Conservation (phyloP, 208 protist genomes). For the Wallacemonas sp. region DNA sequence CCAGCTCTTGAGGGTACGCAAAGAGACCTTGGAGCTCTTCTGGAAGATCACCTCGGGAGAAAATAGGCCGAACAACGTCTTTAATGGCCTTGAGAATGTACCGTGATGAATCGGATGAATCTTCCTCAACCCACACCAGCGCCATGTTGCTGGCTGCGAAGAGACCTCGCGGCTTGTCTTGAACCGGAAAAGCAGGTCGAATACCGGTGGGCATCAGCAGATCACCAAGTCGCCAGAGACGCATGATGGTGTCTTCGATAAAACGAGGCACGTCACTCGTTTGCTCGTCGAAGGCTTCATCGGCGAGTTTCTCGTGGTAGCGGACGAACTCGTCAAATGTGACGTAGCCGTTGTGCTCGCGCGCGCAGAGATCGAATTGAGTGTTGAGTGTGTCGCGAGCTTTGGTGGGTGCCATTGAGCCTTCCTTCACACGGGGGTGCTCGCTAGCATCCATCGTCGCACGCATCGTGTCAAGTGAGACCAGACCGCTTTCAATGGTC, state of each 20-base stretch:
- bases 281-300: constrained; percentile 60
- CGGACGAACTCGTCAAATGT: constrained; percentile 79
- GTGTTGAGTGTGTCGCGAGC: constrained; percentile 59
- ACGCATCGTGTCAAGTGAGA: constrained; percentile 50
- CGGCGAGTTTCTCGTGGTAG: constrained; percentile 78
- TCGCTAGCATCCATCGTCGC: constrained; percentile 57
- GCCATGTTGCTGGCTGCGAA: constrained; percentile 75
- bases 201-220: constrained; percentile 77
- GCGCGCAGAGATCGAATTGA: constrained; percentile 56
- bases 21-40: constrained; percentile 80
- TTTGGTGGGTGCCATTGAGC: constrained; percentile 61
- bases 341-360: constrained; percentile 51
- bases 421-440: constrained; percentile 80
- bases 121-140: constrained; percentile 61
- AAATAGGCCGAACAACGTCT: constrained; percentile 72
- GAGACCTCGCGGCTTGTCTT: constrained; percentile 41
- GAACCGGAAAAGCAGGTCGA: constrained; percentile 52
- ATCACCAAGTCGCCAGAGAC: constrained; percentile 71
- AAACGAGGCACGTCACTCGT: constrained; percentile 56
- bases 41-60: constrained; percentile 75
- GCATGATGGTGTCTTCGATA: constrained; percentile 61
- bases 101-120: neutral
- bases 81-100: constrained; percentile 65
- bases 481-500: constrained; percentile 28
- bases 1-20: constrained; percentile 75